Evolutionary conservation across 2,329 filamentous ascomycete species (phyloP).

Genomic region (Exophiala phaeomuriformis): DNA sequence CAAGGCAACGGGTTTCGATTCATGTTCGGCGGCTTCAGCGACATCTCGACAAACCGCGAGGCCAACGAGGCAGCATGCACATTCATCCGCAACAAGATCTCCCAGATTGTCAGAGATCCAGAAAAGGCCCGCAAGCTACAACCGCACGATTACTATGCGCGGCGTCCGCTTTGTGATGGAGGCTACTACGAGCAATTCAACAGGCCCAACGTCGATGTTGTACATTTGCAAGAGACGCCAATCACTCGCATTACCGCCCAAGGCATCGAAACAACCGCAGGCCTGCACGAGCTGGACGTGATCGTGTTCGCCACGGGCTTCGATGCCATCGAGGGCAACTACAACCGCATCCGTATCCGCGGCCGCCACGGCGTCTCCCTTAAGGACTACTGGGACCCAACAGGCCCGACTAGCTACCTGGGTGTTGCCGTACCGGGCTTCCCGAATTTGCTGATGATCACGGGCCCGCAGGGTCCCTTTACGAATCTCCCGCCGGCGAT

Average conservation of each 20-base stretch:
- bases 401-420: constrained; percentile 32
- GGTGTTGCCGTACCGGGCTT: constrained; percentile 35
- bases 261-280: constrained; percentile 27
- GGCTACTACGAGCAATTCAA: constrained; percentile 47
- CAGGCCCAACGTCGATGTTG: constrained; percentile 40
- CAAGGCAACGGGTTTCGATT: constrained; percentile 34
- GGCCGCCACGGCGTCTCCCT: constrained; percentile 37
- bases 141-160: constrained; percentile 50
- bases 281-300: constrained; percentile 28
- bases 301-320: constrained; percentile 20
- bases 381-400: constrained; percentile 30
- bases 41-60: constrained; percentile 32
- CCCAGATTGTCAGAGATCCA: constrained; percentile 30
- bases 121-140: constrained; percentile 28
- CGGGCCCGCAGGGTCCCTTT: constrained; percentile 36
- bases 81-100: constrained; percentile 35
- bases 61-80: constrained; percentile 36
- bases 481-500: constrained; percentile 35
- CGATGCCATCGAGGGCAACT: constrained; percentile 29
- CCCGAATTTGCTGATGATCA: constrained; percentile 40
- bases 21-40: constrained; percentile 35
- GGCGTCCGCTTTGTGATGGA: constrained; percentile 44
- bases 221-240: constrained; percentile 31
- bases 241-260: constrained; percentile 26
- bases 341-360: constrained; percentile 43